Evolutionary conservation across 1,284 basidiomycete species (phyloP).

Genomic region (Grifola frondosa): DNA sequence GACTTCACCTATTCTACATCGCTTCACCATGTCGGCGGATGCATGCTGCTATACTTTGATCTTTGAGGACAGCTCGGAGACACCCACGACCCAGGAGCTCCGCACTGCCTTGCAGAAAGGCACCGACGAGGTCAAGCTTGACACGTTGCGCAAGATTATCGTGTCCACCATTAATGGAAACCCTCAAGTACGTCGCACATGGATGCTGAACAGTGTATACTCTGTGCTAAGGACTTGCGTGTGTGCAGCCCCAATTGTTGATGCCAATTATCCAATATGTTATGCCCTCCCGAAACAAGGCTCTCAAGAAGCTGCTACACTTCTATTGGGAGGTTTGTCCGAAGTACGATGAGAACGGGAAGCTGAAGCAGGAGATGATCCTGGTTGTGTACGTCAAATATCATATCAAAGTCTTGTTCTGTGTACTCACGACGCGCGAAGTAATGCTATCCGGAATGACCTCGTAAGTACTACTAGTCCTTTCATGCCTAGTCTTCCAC

Average conservation of each 20-base stretch:
- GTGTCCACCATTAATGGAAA: constrained; percentile 96
- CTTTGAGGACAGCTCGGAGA: constrained; percentile 75
- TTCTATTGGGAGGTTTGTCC: constrained; percentile 99
- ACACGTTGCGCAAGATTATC: constrained; percentile 95
- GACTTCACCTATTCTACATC: constrained; percentile 8
- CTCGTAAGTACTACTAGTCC: constrained; percentile 53
- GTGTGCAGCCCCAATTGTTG: constrained; percentile 77
- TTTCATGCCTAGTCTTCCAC: neutral
- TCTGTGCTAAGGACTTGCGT: too few relatives aligned
- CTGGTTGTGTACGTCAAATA: constrained; percentile 82
- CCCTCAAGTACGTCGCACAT: constrained; percentile 58
- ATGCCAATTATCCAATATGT: constrained; percentile 99
- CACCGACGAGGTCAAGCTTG: constrained; percentile 96
- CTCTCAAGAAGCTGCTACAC: constrained; percentile 97
- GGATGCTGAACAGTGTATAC: too few relatives aligned
- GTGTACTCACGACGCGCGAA: constrained; percentile 35
- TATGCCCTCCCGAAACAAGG: constrained; percentile 93
- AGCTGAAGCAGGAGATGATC: constrained; percentile 99
- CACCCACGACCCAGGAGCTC: constrained; percentile 83
- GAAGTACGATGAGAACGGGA: constrained; percentile 96
- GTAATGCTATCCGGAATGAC: constrained; percentile 97
- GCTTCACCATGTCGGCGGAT: constrained; percentile 41
- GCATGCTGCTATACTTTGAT: constrained; percentile 83
- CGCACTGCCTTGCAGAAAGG: constrained; percentile 91
- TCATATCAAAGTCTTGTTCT: constrained; percentile 3